Evolutionary conservation across 352 stramenopile species (phyloP), one percentile per base, ranked within the genome.

Genomic region (Phytophthora aleatoria): DNA sequence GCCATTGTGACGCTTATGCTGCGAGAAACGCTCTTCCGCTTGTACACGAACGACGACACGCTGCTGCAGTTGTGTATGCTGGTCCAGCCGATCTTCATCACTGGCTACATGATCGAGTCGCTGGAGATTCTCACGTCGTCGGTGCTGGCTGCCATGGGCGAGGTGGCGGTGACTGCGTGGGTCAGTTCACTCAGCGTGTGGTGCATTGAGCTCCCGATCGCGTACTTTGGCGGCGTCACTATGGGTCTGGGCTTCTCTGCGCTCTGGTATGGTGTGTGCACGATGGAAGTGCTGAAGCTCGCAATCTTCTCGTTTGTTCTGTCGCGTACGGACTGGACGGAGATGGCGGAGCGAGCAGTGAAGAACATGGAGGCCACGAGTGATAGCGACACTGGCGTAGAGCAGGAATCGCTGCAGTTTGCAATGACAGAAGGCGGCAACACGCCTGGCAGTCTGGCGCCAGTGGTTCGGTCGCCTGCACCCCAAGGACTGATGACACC

Each of bases 51-150:
- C 53, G 80, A 89, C 30, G 66, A 77, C 35, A 58, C 61, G 24
- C 61, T 89, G 12, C 58, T 89, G 44, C 61, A 78, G 48, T 38
- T 87, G 44, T 84, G 77, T n/a, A 74, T 86, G 61, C 39, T 83
- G 16, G 78, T 85, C 3, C 66, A 83, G 36, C 79, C 79, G 2
- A 77, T 89, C 44, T 87, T 89, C 60, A 76, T 89, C 26, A 72
- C 71, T 20, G 73, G 67, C 26, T 86, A 76, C 63, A 79, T 85
- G 57, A 73, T 89, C 50, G 77, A 89, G 56, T 89, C 79, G 3
- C 61, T 87, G 8, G 79, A 89, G 51, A 85, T 89, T 33, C 52
- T 85, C 2, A 75, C 73, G 31, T 67, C 74, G 5, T 71, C 75
- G 0, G 61, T 89, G 11, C 55, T 89, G 0, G 81, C 73, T 12